Evolutionary conservation across 2,329 filamentous ascomycete species (phyloP).

Genomic region (Apiospora aurea): DNA sequence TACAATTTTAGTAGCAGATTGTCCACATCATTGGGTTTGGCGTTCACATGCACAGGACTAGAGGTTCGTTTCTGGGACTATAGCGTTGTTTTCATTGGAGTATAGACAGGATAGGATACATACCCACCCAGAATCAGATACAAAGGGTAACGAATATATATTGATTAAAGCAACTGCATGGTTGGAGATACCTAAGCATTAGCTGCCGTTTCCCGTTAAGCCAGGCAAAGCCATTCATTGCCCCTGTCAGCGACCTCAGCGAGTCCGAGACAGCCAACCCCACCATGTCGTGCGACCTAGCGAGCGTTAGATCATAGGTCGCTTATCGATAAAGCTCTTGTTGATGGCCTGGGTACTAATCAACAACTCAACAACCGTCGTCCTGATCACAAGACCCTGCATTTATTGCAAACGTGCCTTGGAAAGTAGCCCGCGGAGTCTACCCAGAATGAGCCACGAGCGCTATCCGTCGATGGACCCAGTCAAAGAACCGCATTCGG

Average conservation of each 20-base stretch:
- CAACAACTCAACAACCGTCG: background rate
- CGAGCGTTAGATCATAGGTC: background rate
- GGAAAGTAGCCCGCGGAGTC: background rate
- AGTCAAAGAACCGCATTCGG: slow-evolving; percentile 77
- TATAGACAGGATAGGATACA: background rate
- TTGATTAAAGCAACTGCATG: background rate
- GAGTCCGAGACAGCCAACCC: background rate
- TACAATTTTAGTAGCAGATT: slow-evolving; percentile 53
- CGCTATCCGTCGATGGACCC: slow-evolving; percentile 63
- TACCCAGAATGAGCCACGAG: slow-evolving; percentile 61
- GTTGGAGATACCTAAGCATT: background rate
- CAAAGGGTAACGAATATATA: background rate
- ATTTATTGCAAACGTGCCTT: background rate
- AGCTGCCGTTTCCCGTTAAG: background rate
- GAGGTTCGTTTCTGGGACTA: background rate
- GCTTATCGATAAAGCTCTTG: slow-evolving; percentile 14
- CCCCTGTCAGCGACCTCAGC: background rate
- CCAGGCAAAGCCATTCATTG: background rate
- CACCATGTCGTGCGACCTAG: background rate
- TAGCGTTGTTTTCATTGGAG: background rate
- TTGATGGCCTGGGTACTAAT: background rate
- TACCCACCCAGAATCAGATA: background rate
- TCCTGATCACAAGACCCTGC: background rate
- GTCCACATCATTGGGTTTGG: background rate
- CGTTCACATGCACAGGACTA: slow-evolving; percentile 4